Percentiles rank a stretch among this genome's conserved stretches.
Evolutionary conservation across 208 protist species (phyloP).

Genomic region (Crithidia acanthocephali): DNA sequence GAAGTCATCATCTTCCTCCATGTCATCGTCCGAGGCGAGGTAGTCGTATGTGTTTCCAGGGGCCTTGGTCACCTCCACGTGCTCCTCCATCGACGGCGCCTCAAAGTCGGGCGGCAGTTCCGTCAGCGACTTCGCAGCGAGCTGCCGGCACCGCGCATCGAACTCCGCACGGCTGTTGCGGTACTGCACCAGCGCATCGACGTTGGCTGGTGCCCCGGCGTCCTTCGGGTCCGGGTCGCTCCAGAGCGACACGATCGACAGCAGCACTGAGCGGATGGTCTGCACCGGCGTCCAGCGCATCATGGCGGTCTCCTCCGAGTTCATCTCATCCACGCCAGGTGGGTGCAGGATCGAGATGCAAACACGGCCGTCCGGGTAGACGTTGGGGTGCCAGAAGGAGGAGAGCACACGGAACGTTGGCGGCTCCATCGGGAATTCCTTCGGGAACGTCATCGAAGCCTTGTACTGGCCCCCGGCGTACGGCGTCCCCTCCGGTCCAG

Average conservation of each 20-base stretch:
- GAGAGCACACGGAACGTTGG: slow-evolving; percentile 95
- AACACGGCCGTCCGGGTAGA: slow-evolving; percentile 95
- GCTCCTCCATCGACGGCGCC: slow-evolving; percentile 67
- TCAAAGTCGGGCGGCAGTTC: slow-evolving; percentile 92
- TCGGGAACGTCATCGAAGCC: slow-evolving; percentile 92
- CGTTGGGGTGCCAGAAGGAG: slow-evolving; percentile 98
- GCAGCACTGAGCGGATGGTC: slow-evolving; percentile 94
- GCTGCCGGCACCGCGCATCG: slow-evolving; percentile 53
- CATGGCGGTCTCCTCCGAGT: slow-evolving; percentile 87
- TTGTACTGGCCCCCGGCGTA: slow-evolving; percentile 93
- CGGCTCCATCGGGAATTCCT: slow-evolving; percentile 97
- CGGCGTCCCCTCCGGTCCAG: slow-evolving; percentile 82
- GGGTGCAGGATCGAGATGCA: slow-evolving; percentile 99
- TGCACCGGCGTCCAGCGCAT: slow-evolving; percentile 97
- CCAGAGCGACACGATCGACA: slow-evolving; percentile 95
- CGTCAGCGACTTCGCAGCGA: slow-evolving; percentile 89
- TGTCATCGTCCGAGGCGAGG: slow-evolving; percentile 29
- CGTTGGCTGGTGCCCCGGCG: slow-evolving; percentile 94
- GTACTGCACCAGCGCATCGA: slow-evolving; percentile 92
- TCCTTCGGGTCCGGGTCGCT: slow-evolving; percentile 94
- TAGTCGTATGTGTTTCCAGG: slow-evolving; percentile 36
- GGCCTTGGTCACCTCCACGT: slow-evolving; percentile 37
- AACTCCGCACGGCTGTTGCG: slow-evolving; percentile 78
- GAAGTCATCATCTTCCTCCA: slow-evolving; percentile 55
- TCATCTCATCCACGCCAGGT: slow-evolving; percentile 96